Base-by-base conservation (phyloP, 1,284 basidiomycete species). In the Cerrena zonata region DNA sequence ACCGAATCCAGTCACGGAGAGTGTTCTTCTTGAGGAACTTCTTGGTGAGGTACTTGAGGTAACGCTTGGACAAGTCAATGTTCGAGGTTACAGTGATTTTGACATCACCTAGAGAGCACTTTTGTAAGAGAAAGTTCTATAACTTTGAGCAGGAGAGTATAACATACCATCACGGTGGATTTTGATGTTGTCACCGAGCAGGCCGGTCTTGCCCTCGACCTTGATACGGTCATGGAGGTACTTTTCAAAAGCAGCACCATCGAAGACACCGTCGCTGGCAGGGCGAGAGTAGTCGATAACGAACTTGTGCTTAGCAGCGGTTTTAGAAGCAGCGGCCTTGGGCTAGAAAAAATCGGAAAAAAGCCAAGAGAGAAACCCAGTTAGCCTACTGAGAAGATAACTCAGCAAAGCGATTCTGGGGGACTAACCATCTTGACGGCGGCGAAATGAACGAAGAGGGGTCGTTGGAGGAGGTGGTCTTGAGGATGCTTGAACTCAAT, bases 211-310 rank as follows among this genome's bases (percentile, higher is more conserved):
- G 44, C 72, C 72, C 45, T 78, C 82, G 57, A 94, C 86, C 80
- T 94, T 95, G 69, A 94, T 91, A 61, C 89, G 84, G 76, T 95
- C 92, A 69, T 94, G 91, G 52, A 96, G 79, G 79, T 87, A 96
- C 73, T 92, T 91, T 73, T 92, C 90, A 71, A 91, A 94, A 62
- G 87, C 86, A 54, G 88, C 89, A 56, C 87, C 86, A 65, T 95
- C 93, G 65, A 96, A 93, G 68, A 95, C 89, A 65, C 85, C 85
- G 71, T 95, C 92, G 57, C 79, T 75, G 50, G 91, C 93, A 56
- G 94, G 94, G 65, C 89, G 90, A 48, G 91, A 90, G 80, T 91
- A 95, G 83, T 96, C 93, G 69, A 97, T 83, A 69, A 87, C 77
- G 75, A 94, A 96, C 75, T 92, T 95, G 80, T 93, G 89, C 75